Base-by-base conservation (phyloP, 805 yeast species). In the Blastobotrys parvus region DNA sequence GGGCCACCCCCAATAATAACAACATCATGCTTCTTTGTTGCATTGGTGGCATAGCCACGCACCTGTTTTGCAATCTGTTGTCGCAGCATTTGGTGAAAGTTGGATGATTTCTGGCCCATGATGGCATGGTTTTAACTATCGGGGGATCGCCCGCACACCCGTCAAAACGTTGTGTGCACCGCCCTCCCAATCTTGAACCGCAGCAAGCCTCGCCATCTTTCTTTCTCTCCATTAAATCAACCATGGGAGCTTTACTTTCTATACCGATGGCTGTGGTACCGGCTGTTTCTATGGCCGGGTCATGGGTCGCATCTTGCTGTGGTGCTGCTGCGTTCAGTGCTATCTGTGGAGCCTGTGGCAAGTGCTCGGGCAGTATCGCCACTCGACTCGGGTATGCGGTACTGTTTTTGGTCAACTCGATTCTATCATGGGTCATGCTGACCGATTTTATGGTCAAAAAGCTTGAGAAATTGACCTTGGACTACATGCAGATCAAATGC, bases 1-100 rank as follows among this genome's bases (percentile, higher is more conserved):
- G 97, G 96, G 0, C 98, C 98, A 5, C 94, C 97, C 30, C 98
- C 98, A 30, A 92, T 83, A 42, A 92, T 83, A 5, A 86, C 80
- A 17, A 92, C 75, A 61, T 90, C 97, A 22, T 48, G 23, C 7
- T 35, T 25, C 29, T 25, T 25, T 25, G 7, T 25, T 8, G 29
- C 11, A 25, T 8, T n/a, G n/a, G n/a, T n/a, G n/a, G n/a, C n/a
- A n/a, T n/a, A n/a, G n/a, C n/a, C n/a, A n/a, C n/a, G n/a, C n/a
- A n/a, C n/a, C n/a, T n/a, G n/a, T n/a, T n/a, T n/a, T n/a, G n/a
- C n/a, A n/a, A n/a, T n/a, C n/a, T n/a, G n/a, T n/a, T n/a, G n/a
- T n/a, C n/a, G n/a, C n/a, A n/a, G n/a, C n/a, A n/a, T n/a, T n/a
- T n/a, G n/a, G n/a, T n/a, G n/a, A n/a, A n/a, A n/a, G n/a, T n/a